Evolutionary conservation across 2,329 filamentous ascomycete species (phyloP), one percentile per base, ranked within the genome.

Genomic region (Trichoderma sp.): DNA sequence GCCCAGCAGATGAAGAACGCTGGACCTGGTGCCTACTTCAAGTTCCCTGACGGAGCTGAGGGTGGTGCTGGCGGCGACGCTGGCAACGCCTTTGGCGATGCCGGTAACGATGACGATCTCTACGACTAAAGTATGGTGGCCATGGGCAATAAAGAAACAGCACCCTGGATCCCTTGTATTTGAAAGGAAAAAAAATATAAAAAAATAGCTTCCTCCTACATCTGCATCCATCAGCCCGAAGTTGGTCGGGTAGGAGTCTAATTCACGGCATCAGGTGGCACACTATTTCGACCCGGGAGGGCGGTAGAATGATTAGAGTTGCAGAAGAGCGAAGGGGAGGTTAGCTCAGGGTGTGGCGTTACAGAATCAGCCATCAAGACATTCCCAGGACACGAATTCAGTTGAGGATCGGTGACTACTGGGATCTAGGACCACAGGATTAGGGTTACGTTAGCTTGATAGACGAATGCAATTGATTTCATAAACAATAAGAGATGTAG

Each of bases 1-100:
- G 93, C 95, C 53, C 95, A 98, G 86, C 95, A 95, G 82, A 97
- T 99, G 94, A 99, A 99, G 93, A 97, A 97, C 82, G 91, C 93
- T 73, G 95, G 94, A 66, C 95, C 95, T 50, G 95, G 95, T 79
- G 94, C 93, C 77, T 98, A 96, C 89, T 99, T 99, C 93, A 95
- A 97, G 84, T 99, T 99, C 91, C 95, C 93, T 36, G 86, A 87
- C 73, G 93, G 90, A 23, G 82, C 78, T 23, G 86, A 93, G 88
- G 87, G 92, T 87, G 90, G 88, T 84, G 78, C 84, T 78, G 81
- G 85, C 82, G 76, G 88, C 84, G 81, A 88, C 85, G 83, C 87
- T 74, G 84, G 88, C 76, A 86, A 87, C 85, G 82, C 89, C 64
- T 95, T 96, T 77, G 95, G 94, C 75, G 92, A 95, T 78, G 93